These are phyloP conservation scores for Narthecium ossifragum DNA, from an alignment of 106 monocot species.

Conservation along the genomic window DNA sequence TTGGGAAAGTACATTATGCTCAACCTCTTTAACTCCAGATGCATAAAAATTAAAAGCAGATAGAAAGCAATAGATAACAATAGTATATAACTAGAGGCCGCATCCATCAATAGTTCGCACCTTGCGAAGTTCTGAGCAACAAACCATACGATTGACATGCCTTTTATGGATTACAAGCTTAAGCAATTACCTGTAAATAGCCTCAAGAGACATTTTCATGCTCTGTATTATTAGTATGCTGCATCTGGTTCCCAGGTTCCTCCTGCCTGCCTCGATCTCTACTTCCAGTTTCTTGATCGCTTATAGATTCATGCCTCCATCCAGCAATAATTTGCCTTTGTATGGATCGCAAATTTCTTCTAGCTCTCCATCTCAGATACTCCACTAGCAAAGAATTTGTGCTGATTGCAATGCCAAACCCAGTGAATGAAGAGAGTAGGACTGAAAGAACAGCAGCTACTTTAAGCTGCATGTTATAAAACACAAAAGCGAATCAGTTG, in stretches of 20 bases:
- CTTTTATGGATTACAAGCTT: no score
- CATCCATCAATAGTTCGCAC: no score
- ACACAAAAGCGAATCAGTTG: not conserved
- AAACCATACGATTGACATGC: no score
- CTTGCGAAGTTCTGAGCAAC: no score
- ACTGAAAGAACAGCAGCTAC: slow-evolving; percentile 65
- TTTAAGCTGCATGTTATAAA: slow-evolving; percentile 40
- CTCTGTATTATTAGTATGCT: slow-evolving; percentile 8
- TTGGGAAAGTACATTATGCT: no score
- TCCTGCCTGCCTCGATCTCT: slow-evolving; percentile 16
- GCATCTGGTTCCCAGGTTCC: slow-evolving; percentile 14
- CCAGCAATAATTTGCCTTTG: slow-evolving; percentile 19
- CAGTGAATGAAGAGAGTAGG: slow-evolving; percentile 83
- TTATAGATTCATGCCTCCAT: slow-evolving; percentile 18
- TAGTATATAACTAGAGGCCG: no score
- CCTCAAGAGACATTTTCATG: slow-evolving; percentile 8
- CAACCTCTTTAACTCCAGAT: no score
- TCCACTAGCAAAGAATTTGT: slow-evolving; percentile 67
- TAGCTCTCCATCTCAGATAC: slow-evolving; percentile 67
- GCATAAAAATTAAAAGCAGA: no score
- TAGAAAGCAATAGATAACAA: no score
- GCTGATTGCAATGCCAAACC: slow-evolving; percentile 87
- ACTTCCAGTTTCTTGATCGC: slow-evolving; percentile 4
- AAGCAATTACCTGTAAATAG: slow-evolving; percentile 6
- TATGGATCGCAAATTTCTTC: slow-evolving; percentile 32